These are phyloP conservation scores for Pseudonitzschia multistriata DNA, from an alignment of 108 stramenopile genomes.

Conservation along the genomic window DNA sequence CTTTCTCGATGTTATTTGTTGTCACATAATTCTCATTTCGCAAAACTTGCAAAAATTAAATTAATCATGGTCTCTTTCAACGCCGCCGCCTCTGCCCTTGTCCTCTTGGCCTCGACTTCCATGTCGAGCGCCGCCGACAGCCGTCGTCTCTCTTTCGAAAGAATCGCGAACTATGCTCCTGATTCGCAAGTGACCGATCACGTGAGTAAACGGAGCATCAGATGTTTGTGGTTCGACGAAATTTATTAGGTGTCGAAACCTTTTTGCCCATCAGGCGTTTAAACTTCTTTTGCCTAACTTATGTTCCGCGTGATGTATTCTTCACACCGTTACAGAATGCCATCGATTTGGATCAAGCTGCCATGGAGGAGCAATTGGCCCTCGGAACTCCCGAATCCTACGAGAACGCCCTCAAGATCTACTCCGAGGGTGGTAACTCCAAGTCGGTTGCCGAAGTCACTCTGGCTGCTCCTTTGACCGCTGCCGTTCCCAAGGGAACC, in stretches of 20 bases:
- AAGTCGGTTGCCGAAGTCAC: slow-evolving; percentile 54
- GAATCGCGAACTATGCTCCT: slow-evolving; percentile 71
- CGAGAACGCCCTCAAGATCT: slow-evolving; percentile 45
- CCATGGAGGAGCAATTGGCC: slow-evolving; percentile 31
- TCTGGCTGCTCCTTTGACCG: slow-evolving; percentile 19
- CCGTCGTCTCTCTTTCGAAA: slow-evolving; percentile 43
- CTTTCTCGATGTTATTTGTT: too few species aligned
- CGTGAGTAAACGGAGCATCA: slow-evolving; percentile 19
- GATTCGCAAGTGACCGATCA: slow-evolving; percentile 62
- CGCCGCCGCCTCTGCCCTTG: slow-evolving; percentile 1
- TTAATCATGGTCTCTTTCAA: slow-evolving; percentile 16
- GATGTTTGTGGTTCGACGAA: neutral
- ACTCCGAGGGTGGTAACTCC: slow-evolving; percentile 61
- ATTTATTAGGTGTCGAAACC: neutral
- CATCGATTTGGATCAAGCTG: slow-evolving; percentile 65
- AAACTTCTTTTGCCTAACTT: neutral
- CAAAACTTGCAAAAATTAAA: neutral
- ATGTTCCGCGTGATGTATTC: slow-evolving; percentile 3
- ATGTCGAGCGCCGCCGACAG: neutral
- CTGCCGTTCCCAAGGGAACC: slow-evolving; percentile 27
- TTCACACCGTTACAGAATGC: neutral
- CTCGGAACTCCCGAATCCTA: slow-evolving; percentile 30
- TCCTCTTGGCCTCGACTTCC: slow-evolving; percentile 4
- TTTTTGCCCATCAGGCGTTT: neutral
- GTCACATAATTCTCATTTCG: neutral